Evolutionary conservation across 805 yeast genomes (phyloP).

Genomic region (Candida loeiensis): DNA sequence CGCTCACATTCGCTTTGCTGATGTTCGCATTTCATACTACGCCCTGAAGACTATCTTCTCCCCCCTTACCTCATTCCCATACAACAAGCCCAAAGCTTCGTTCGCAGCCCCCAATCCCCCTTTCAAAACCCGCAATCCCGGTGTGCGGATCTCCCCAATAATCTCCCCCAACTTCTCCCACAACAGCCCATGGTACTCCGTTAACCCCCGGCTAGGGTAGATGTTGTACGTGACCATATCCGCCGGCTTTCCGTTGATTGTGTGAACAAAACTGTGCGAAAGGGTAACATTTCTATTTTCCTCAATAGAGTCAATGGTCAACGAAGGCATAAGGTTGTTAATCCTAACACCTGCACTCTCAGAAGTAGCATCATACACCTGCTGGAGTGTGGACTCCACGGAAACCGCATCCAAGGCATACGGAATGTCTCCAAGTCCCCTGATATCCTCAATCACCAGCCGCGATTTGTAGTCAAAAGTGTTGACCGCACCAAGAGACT

Average conservation of each 20-base stretch:
- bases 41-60: slow-evolving; percentile 46
- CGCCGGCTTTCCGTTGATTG: slow-evolving; percentile 6
- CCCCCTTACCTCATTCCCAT: slow-evolving; percentile 38
- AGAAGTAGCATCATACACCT: slow-evolving; percentile 27
- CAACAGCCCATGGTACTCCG: slow-evolving; percentile 14
- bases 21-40: no score
- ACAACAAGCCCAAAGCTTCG: slow-evolving; percentile 36
- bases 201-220: slow-evolving; percentile 6
- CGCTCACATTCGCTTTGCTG: no score
- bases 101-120: slow-evolving; percentile 27
- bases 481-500: slow-evolving; percentile 28
- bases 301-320: slow-evolving; percentile 7
- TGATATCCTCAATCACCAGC: slow-evolving; percentile 22
- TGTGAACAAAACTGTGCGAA: slow-evolving; percentile 10
- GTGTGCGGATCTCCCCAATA: slow-evolving; percentile 16
- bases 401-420: slow-evolving; percentile 30
- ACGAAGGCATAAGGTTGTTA: no score
- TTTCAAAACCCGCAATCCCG: slow-evolving; percentile 22
- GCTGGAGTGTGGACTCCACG: slow-evolving; percentile 20
- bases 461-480: slow-evolving; percentile 27
- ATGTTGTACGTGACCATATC: background rate
- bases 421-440: slow-evolving; percentile 16
- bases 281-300: slow-evolving; percentile 5
- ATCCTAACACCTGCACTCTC: slow-evolving; percentile 19
- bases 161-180: slow-evolving; percentile 18